phyloP scores from a whole-genome alignment of 2,329 filamentous ascomycete species.

The Hypomyces perniciosus region DNA sequence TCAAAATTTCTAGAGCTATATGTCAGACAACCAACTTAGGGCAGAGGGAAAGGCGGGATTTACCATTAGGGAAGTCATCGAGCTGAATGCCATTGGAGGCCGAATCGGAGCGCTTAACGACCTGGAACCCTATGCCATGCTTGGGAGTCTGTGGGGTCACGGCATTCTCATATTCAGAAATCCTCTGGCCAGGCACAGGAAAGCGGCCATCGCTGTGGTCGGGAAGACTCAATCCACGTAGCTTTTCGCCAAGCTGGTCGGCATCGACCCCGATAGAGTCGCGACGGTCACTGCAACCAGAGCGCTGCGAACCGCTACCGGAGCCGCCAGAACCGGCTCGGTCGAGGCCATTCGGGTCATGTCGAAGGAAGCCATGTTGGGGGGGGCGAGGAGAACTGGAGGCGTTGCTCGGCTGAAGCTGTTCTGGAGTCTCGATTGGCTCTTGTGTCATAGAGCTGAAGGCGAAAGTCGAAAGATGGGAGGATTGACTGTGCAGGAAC shows the following conservation, averaged over 20 bases:
- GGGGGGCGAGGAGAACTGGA: conserved; percentile 27
- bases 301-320: conserved; percentile 32
- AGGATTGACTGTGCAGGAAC: conserved; percentile 44
- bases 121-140: conserved; percentile 49
- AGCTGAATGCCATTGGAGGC: conserved; percentile 38
- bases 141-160: conserved; percentile 40
- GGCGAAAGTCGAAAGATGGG: conserved; percentile 25
- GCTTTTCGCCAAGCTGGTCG: conserved; percentile 42
- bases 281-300: conserved; percentile 23
- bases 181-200: conserved; percentile 43
- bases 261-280: conserved; percentile 31
- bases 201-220: conserved; percentile 24
- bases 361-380: conserved; percentile 53
- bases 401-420: conserved; percentile 32
- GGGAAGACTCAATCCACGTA: conserved; percentile 46
- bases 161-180: conserved; percentile 57
- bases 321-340: conserved; percentile 28
- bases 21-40: conserved; percentile 14
- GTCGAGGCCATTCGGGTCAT: conserved; percentile 35
- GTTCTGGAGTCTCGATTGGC: conserved; percentile 42
- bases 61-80: conserved; percentile 75
- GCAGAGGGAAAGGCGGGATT: conserved; percentile 18
- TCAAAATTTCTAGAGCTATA: conserved; percentile 67
- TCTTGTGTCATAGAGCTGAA: conserved; percentile 61
- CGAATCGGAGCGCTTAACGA: conserved; percentile 42